Evolutionary conservation across 1,284 basidiomycete genomes (phyloP).

Genomic region (Pyrrhoderma lamaoense): DNA sequence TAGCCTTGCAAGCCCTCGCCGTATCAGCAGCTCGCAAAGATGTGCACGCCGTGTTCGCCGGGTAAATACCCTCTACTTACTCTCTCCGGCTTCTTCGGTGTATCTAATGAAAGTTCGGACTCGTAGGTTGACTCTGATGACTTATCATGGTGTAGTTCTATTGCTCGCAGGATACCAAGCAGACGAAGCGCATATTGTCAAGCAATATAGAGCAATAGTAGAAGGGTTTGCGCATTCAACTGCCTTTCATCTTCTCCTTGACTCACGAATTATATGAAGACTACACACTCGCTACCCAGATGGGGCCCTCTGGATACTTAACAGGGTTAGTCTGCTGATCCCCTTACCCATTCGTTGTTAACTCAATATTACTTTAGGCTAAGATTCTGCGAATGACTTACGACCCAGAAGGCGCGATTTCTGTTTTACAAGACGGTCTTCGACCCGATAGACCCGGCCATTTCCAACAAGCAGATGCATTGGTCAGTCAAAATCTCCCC

Average conservation of each 20-base stretch:
- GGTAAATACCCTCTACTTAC: constrained; percentile 35
- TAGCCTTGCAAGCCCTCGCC: constrained; percentile 60
- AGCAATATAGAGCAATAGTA: constrained; percentile 56
- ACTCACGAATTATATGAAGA: constrained; percentile 30
- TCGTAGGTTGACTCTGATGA: constrained; percentile 68
- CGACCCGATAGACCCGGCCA: constrained; percentile 40
- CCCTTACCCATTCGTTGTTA: background rate
- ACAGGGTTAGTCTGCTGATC: constrained; percentile 39
- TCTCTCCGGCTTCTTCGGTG: background rate
- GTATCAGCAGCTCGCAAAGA: constrained; percentile 59
- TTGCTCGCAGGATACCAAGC: constrained; percentile 68
- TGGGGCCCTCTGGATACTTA: constrained; percentile 70
- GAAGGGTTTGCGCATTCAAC: constrained; percentile 37
- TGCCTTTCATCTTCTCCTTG: background rate
- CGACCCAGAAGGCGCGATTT: constrained; percentile 56
- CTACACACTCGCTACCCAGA: constrained; percentile 49
- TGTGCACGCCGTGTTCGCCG: constrained; percentile 67
- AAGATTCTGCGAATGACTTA: constrained; percentile 67
- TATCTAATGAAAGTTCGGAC: background rate
- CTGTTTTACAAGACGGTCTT: constrained; percentile 53
- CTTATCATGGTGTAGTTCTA: constrained; percentile 65
- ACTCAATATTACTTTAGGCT: constrained; percentile 36
- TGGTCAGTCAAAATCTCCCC: constrained; percentile 45
- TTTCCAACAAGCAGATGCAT: constrained; percentile 65
- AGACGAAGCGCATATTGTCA: constrained; percentile 55